Evolutionary conservation across 176 grass and related monocot species (phyloP).

Genomic region (Themeda triandra): DNA sequence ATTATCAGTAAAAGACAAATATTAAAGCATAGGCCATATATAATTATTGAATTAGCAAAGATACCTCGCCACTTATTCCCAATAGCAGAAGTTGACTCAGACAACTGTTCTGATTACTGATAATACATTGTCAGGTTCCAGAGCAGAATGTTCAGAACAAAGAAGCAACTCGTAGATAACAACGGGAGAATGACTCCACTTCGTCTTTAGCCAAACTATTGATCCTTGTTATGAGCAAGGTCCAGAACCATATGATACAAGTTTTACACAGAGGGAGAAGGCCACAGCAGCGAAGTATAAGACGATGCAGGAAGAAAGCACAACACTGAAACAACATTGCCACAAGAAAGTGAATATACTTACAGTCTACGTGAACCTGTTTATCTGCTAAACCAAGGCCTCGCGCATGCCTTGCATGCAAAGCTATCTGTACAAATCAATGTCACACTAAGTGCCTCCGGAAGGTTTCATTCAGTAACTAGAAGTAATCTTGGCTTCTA

Average conservation of each 20-base stretch:
- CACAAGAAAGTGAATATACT: conserved; percentile 12
- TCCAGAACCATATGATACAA: conserved; percentile 18
- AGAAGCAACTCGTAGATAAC: background rate
- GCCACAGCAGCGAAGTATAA: background rate
- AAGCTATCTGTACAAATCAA: conserved; percentile 26
- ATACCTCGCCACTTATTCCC: background rate
- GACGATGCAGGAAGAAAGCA: background rate
- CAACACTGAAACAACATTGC: background rate
- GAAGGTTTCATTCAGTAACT: conserved; percentile 19
- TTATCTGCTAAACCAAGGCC: conserved; percentile 31
- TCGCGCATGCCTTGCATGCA: conserved; percentile 6
- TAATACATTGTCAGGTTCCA: background rate
- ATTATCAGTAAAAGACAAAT: background rate
- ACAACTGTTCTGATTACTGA: background rate
- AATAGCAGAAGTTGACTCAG: background rate
- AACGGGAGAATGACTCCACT: background rate
- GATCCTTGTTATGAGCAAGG: conserved; percentile 1
- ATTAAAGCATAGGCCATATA: background rate
- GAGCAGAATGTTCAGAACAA: background rate
- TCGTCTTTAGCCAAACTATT: background rate
- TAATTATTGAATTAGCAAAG: background rate
- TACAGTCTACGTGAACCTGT: conserved; percentile 5
- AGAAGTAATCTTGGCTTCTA: conserved; percentile 25
- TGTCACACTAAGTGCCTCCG: background rate
- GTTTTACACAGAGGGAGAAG: background rate